Conservation (phyloP, 2,329 filamentous ascomycete genomes). For the Botryotinia globosa region DNA sequence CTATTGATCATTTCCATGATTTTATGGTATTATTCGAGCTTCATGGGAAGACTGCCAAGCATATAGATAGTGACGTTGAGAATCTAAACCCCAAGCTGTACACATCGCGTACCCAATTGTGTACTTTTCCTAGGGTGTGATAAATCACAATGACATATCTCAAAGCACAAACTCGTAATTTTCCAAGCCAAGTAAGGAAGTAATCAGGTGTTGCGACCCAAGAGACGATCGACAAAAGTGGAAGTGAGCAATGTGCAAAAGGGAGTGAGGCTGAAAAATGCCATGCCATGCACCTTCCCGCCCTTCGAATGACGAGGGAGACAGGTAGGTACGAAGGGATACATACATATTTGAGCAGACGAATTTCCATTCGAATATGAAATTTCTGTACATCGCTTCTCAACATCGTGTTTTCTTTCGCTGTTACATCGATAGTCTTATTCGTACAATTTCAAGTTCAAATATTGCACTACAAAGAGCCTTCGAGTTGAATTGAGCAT, state of each 20-base stretch:
- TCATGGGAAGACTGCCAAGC: too few relatives aligned
- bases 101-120: background rate
- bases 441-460: background rate
- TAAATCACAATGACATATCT: background rate
- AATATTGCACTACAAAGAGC: background rate
- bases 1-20: too few relatives aligned
- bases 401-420: background rate
- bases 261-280: conserved; percentile 10
- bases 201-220: background rate
- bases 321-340: background rate
- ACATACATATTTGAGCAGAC: background rate
- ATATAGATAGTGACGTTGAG: too few relatives aligned
- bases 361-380: background rate
- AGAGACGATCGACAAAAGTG: background rate
- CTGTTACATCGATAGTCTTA: background rate
- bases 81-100: background rate
- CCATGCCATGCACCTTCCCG: conserved; percentile 12
- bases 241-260: background rate
- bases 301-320: background rate
- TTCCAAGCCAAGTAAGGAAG: background rate
- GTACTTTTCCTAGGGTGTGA: background rate
- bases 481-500: too few relatives aligned
- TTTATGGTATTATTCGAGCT: too few relatives aligned
- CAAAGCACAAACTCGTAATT: background rate
- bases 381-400: background rate